Base-by-base conservation (phyloP, 768 basidiomycete genomes). In the Gymnopilus junonius region DNA sequence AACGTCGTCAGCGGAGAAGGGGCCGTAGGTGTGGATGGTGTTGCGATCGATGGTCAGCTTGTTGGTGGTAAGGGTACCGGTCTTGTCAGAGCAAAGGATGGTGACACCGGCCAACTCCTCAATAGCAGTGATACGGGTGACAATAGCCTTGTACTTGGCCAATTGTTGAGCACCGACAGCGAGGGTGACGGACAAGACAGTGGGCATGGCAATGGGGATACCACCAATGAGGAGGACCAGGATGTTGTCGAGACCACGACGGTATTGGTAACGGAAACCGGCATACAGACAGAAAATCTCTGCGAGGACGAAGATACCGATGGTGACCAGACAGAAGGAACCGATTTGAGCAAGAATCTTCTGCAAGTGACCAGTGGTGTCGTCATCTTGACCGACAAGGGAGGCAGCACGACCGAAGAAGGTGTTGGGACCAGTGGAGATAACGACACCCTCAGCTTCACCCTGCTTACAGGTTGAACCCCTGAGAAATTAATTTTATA, bases 131-230 rank as follows among this genome's bases (percentile, higher is more conserved):
- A 99, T 99, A 84, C 96, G 96, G 58, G 97, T 99, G 77, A 99
- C 97, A 69, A 97, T 98, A 67, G 97, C 97, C 86, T 99, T 97
- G 87, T 98, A 94, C 84, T 96, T 96, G 71, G 97, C 96, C 68
- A 99, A 90, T 75, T 99, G 97, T 80, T 97, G 95, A 40, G 97
- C 97, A 80, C 97, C 97, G 74, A 99, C 96, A 57, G 97, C 97
- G 74, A 98, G 94, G 21, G 97, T 98, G 80, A 98, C 97, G 60
- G 95, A 97, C 64, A 99, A 80, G 67, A 98, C 96, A 64, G 97
- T 99, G 69, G 97, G 97, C 97, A 99, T 99, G 75, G 97, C 97
- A 79, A 98, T 99, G 72, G 97, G 97, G 74, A 99, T 99, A 83
- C 97, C 97, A 84, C 97, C 97, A 79, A 99, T 99, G 87, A 99